phyloP scores from a whole-genome alignment of 805 yeast genomes.

The Priceomyces medius region DNA sequence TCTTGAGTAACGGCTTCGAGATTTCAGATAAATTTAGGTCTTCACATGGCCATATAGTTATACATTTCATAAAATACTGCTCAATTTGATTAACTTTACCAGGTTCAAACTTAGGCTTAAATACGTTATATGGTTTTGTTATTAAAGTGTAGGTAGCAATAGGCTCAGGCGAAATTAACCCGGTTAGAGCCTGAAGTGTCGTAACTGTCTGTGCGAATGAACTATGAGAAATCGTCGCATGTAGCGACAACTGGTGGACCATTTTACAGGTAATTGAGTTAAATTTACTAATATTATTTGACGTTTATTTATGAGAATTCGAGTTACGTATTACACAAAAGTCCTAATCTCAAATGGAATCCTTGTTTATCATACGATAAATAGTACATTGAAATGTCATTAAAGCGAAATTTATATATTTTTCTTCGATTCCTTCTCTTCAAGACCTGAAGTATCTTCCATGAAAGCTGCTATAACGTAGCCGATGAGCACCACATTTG shows the following conservation, averaged over 20 bases:
- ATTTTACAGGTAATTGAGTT: constrained; percentile 20
- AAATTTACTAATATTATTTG: not conserved
- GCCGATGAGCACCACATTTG: constrained; percentile 71
- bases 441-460: constrained; percentile 50
- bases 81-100: constrained; percentile 60
- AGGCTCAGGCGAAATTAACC: constrained; percentile 43
- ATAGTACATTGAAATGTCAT: not conserved
- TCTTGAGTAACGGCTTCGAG: constrained; percentile 23
- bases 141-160: constrained; percentile 50
- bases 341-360: not conserved
- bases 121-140: constrained; percentile 50
- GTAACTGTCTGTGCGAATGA: constrained; percentile 43
- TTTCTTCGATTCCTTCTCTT: constrained; percentile 33
- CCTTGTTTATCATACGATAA: not conserved
- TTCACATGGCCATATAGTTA: constrained; percentile 45
- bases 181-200: constrained; percentile 54
- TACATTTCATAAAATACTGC: constrained; percentile 51
- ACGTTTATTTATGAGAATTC: not conserved
- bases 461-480: constrained; percentile 73
- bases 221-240: constrained; percentile 42
- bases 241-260: constrained; percentile 57
- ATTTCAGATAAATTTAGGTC: constrained; percentile 22
- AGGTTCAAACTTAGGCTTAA: constrained; percentile 52
- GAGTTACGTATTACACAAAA: constrained; percentile 4
- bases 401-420: not conserved